A percentile compares a stretch with the other conserved stretches of the same genome.
These are phyloP conservation scores for Fusarium acutatum DNA, from an alignment of 2,329 filamentous ascomycete genomes.

Conservation along the genomic window DNA sequence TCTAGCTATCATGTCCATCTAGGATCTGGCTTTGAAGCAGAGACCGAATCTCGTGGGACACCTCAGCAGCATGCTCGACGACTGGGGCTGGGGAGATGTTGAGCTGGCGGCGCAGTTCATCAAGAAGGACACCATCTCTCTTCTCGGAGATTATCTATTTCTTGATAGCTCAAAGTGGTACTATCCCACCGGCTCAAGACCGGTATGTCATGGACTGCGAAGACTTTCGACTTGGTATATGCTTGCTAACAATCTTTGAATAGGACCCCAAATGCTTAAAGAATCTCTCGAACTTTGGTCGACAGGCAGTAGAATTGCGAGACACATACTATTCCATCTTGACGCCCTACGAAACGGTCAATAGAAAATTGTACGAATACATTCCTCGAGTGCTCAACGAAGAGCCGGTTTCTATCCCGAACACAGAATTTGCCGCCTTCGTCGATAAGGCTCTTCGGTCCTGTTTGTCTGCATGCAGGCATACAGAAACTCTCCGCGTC, in stretches of 20 bases:
- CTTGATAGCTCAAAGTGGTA: constrained; percentile 18
- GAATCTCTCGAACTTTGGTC: constrained; percentile 5
- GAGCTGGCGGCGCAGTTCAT: background rate
- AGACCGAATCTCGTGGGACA: background rate
- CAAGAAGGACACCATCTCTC: background rate
- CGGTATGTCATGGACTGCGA: background rate
- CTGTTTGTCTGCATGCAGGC: background rate
- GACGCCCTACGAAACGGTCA: background rate
- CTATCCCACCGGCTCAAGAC: background rate
- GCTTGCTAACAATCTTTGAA: background rate
- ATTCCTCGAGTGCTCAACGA: background rate
- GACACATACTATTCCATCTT: constrained; percentile 18
- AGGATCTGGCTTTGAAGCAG: constrained; percentile 2
- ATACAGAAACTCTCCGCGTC: background rate
- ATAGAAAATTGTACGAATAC: background rate
- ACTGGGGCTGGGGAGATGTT: constrained; percentile 11
- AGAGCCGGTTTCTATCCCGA: background rate
- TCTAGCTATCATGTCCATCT: constrained; percentile 16
- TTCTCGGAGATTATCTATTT: constrained; percentile 5
- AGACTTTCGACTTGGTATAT: background rate
- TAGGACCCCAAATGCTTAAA: background rate
- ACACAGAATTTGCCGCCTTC: background rate
- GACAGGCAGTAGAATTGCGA: background rate
- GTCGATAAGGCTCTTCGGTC: background rate
- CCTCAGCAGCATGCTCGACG: constrained; percentile 17